Conservation (phyloP, 129 eudicot species). For the Ambrosia trifida region DNA sequence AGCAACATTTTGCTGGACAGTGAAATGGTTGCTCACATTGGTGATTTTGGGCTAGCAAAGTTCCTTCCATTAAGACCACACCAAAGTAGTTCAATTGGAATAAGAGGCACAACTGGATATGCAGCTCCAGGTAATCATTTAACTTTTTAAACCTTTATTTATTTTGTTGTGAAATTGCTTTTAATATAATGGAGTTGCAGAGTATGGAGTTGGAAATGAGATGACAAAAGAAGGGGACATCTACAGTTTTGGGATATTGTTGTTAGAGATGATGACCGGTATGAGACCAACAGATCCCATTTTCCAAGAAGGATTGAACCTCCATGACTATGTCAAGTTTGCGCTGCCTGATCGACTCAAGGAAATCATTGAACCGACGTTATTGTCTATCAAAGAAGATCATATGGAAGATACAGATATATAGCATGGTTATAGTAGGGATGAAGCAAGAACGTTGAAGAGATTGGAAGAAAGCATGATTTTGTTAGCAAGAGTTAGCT, state of each 20-base stretch:
- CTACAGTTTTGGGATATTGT: conserved; percentile 38
- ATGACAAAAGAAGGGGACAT: conserved; percentile 42
- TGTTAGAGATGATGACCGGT: conserved; percentile 43
- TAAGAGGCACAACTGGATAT: conserved; percentile 51
- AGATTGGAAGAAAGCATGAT: conserved; percentile 17
- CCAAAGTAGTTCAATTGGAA: conserved; percentile 41
- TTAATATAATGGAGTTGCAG: not conserved
- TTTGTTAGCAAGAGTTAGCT: conserved; percentile 30
- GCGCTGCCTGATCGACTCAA: conserved; percentile 33
- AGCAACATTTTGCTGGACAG: conserved; percentile 40
- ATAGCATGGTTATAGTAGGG: not conserved
- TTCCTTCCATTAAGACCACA: conserved; percentile 35
- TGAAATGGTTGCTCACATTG: conserved; percentile 40
- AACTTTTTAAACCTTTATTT: not conserved
- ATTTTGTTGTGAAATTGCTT: not conserved
- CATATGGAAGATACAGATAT: conserved; percentile 11
- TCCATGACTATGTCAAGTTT: conserved; percentile 30
- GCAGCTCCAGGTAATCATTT: conserved; percentile 47
- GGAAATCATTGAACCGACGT: conserved; percentile 30
- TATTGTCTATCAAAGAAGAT: not conserved
- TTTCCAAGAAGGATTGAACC: conserved; percentile 37
- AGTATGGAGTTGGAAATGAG: conserved; percentile 48
- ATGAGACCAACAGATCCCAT: conserved; percentile 32
- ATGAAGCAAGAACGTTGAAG: conserved; percentile 4
- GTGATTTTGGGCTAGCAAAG: conserved; percentile 47